Evolutionary conservation across 257 asterid species (phyloP), one percentile per base, ranked within the genome.

Genomic region (Coffea canephora): DNA sequence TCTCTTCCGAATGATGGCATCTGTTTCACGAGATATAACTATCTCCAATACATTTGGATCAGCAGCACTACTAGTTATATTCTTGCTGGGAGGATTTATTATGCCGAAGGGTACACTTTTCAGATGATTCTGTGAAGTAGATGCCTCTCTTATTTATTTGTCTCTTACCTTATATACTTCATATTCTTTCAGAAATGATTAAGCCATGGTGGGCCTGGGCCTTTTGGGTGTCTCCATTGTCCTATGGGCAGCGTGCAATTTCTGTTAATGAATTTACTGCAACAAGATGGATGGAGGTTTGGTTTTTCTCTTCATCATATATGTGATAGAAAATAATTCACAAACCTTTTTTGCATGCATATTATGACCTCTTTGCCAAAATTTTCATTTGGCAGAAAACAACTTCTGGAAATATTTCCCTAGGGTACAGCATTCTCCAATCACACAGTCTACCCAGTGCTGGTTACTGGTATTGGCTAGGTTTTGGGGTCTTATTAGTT

Each of bases 191-290:
- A 94, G 97, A 11, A 66, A 86, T 94, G 97, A 91, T 94, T 84
- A 94, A 91, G 83, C 96, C 94, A 71, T 94, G 97, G 98, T 94
- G 97, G 98, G 72, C 81, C 4, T 94, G 98, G 97, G 97, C 91
- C 25, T 94, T 89, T 87, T 94, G 98, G 98, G 82, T 89, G 49
- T 94, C 98, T 46, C 98, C 97, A 50, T 82, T 94, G 83, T 84
- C 97, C 55, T 94, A 92, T 52, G 98, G 89, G 39, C 97, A 94
- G 83, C 89, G 96, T 36, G 97, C 97, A 59, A 59, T 59, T 59
- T 59, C 66, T 59, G 55, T 50, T 71, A 94, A 94, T 65, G 98
- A 94, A 81, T 92, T 94, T 85, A 84, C 92, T 66, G 92, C 97
- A 67, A 77, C 88, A 59, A 89, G 97, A 88, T 94, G 98, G 98